Conservation (phyloP, 108 stramenopile genomes). For the Pseudonitzschia delicatissima region DNA sequence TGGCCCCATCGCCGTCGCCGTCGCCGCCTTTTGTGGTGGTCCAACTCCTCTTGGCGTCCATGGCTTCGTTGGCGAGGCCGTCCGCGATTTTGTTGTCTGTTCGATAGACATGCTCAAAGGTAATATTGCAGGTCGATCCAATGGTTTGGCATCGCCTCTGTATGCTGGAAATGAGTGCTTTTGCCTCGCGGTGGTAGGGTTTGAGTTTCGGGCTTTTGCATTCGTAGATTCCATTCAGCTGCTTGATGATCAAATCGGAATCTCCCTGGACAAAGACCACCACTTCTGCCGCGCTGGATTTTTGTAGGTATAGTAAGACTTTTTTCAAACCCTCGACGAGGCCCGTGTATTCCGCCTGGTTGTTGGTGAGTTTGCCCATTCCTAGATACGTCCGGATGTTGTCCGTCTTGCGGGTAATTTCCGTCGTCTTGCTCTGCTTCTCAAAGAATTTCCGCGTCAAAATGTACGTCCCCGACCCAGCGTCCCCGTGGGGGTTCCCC, state of each 20-base stretch:
- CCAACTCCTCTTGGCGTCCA: slow-evolving; percentile 61
- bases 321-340: slow-evolving; percentile 53
- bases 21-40: slow-evolving; percentile 9
- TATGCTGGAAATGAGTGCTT: slow-evolving; percentile 1
- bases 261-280: slow-evolving; percentile 52
- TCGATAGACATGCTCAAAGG: slow-evolving; percentile 69
- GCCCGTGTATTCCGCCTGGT: slow-evolving; percentile 78
- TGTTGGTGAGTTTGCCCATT: slow-evolving; percentile 52
- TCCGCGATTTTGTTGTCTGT: slow-evolving; percentile 67
- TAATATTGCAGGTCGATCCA: neutral
- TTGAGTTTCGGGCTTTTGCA: slow-evolving; percentile 49
- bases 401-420: slow-evolving; percentile 4
- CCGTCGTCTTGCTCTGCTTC: neutral
- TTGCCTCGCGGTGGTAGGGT: slow-evolving; percentile 32
- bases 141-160: neutral
- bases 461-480: slow-evolving; percentile 68
- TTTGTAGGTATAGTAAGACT: slow-evolving; percentile 17
- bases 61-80: slow-evolving; percentile 77
- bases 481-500: slow-evolving; percentile 77
- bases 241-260: slow-evolving; percentile 74
- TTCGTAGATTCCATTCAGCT: slow-evolving; percentile 59
- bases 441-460: neutral
- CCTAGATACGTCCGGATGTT: slow-evolving; percentile 51
- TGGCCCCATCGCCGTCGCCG: neutral
- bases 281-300: neutral